Evolutionary conservation across 495 filamentous ascomycete species (phyloP), one percentile per base, ranked within the genome.

Genomic region (Xylaria castorea): DNA sequence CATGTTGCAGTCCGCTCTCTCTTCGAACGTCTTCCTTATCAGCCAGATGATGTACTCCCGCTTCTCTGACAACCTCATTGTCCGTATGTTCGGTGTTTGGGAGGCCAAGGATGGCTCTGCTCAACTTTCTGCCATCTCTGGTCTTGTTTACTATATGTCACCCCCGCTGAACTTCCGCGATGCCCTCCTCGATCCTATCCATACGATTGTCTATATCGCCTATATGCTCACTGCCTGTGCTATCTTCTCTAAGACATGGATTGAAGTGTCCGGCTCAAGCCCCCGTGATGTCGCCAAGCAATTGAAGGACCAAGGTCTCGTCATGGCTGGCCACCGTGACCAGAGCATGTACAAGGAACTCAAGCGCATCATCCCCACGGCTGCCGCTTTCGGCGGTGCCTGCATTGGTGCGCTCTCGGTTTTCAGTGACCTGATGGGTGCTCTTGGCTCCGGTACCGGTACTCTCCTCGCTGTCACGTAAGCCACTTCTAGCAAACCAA

Each of bases 331-430:
- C 74, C 97, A 99, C 85, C 91, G 97, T 85, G 97, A 99, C 85
- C 94, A 98, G 88, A 97, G 93, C 89, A 98, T 98, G 97, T 99
- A 99, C 90, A 97, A 96, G 89, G 97, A 99, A 82, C 88, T 99
- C 68, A 99, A 99, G 92, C 91, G 97, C 76, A 94, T 99, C 76
- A 99, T 99, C 73, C 97, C 97, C 71, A 97, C 95, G 57, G 97
- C 97, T 68, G 97, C 97, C 74, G 96, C 97, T 72, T 99, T 99
- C 77, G 97, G 97, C 84, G 97, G 97, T 86, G 97, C 97, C 73
- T 98, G 95, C 88, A 99, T 99, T 88, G 97, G 97, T 83, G 97
- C 92, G 76, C 89, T 99, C 46, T 97, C 94, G 42, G 94, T 99
- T 79, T 91, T 92, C 75, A 97, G 93, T 77, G 97, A 99, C 85